These are phyloP conservation scores for Triglochin maritima DNA, from an alignment of 106 monocot genomes.

Conservation along the genomic window DNA sequence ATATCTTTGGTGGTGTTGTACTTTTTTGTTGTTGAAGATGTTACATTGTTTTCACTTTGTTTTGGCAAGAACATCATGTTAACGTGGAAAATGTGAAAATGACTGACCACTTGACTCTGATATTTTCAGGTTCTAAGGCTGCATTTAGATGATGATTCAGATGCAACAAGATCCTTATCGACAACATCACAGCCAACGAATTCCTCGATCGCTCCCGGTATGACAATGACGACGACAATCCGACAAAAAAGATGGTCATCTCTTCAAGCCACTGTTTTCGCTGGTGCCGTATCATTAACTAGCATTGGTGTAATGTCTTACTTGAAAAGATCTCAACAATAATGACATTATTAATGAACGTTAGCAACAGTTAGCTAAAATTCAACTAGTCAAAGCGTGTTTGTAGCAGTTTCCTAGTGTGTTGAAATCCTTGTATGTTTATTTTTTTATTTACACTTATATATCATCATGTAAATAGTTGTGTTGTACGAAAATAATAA, in stretches of 20 bases:
- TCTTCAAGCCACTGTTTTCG: slow-evolving; percentile 25
- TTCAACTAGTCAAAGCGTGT: too few species aligned
- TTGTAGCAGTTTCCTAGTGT: too few species aligned
- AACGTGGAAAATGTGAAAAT: neutral
- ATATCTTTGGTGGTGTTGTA: neutral
- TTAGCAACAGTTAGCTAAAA: too few species aligned
- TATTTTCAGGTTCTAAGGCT: slow-evolving; percentile 56
- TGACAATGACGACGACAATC: neutral
- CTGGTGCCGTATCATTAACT: slow-evolving; percentile 34
- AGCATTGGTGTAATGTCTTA: slow-evolving; percentile 37
- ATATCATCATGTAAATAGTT: too few species aligned
- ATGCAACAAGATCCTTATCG: neutral
- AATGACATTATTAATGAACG: neutral
- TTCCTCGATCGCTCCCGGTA: neutral
- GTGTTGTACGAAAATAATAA: too few species aligned
- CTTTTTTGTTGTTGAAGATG: neutral
- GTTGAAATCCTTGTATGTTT: too few species aligned
- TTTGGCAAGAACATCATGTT: neutral
- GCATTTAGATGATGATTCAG: slow-evolving; percentile 30
- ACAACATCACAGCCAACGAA: neutral
- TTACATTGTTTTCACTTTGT: neutral
- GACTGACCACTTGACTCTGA: neutral
- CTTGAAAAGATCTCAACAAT: slow-evolving; percentile 22
- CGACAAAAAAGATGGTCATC: slow-evolving; percentile 16
- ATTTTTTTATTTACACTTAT: too few species aligned